Percentiles rank a stretch among this genome's conserved stretches.
Evolutionary conservation across 768 basidiomycete species (phyloP).

Genomic region (Paxillus involutus): DNA sequence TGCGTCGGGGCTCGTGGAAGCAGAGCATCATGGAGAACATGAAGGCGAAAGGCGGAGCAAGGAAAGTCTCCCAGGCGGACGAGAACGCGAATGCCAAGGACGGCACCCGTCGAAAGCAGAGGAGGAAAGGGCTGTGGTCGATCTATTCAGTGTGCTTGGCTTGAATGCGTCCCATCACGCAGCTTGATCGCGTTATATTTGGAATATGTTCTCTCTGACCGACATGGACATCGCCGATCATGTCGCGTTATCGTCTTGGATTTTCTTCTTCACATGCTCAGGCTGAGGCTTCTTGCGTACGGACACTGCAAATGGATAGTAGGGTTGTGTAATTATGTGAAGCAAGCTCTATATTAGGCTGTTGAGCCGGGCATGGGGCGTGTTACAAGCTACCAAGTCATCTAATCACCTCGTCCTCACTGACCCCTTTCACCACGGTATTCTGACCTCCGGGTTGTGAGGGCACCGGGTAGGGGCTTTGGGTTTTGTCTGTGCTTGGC

Average conservation of each 20-base stretch:
- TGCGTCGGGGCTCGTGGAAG: constrained; percentile 28
- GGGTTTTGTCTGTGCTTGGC: constrained; percentile 17
- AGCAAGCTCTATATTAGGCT: background rate
- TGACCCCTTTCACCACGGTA: background rate
- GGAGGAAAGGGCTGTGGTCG: constrained; percentile 26
- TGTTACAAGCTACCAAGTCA: too few relatives aligned
- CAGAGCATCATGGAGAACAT: constrained; percentile 19
- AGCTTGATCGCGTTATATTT: background rate
- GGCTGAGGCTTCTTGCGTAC: too few relatives aligned
- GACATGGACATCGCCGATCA: too few relatives aligned
- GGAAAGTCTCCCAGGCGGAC: constrained; percentile 4
- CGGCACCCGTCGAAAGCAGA: constrained; percentile 14
- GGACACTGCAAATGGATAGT: too few relatives aligned
- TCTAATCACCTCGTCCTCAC: too few relatives aligned
- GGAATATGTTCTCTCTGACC: too few relatives aligned
- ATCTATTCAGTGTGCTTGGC: constrained; percentile 28
- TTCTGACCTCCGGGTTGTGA: constrained; percentile 23
- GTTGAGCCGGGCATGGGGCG: too few relatives aligned
- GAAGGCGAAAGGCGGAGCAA: constrained; percentile 10
- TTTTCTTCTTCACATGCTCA: too few relatives aligned
- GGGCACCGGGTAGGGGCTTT: background rate
- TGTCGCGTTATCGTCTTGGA: too few relatives aligned
- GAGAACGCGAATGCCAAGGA: constrained; percentile 14
- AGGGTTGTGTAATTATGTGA: background rate
- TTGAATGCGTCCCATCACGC: constrained; percentile 8